A percentile compares a stretch with the other conserved stretches of the same genome.
Conservation (phyloP, 163 green algal species). For the Scenedesmus sp. region DNA sequence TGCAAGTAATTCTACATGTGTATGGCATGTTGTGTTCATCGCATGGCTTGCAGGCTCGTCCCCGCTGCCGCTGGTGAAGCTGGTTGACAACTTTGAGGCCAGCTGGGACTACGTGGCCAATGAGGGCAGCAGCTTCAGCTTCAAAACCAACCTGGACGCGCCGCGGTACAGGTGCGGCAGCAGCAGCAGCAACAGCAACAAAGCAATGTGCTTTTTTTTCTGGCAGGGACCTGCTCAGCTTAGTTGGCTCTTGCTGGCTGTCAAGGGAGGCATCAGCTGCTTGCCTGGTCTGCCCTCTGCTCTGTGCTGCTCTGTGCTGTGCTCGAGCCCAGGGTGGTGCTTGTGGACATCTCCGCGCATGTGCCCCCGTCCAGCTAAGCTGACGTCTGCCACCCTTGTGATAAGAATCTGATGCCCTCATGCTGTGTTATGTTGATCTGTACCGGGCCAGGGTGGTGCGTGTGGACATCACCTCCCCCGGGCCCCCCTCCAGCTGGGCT, state of each 20-base stretch:
- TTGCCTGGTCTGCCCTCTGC: not conserved
- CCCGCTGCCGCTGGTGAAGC: slow-evolving; percentile 79
- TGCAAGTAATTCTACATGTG: not conserved
- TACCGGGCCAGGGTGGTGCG: slow-evolving; percentile 55
- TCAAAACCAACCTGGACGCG: slow-evolving; percentile 89
- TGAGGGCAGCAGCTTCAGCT: slow-evolving; percentile 74
- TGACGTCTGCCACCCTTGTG: too few relatives aligned
- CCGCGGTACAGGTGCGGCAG: slow-evolving; percentile 77
- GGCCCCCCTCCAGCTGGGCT: slow-evolving; percentile 63
- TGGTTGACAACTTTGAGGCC: slow-evolving; percentile 90
- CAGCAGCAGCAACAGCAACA: too few relatives aligned
- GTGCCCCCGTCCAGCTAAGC: too few relatives aligned
- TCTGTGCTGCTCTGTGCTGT: not conserved
- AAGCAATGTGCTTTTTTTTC: too few relatives aligned
- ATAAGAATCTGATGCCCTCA: too few relatives aligned
- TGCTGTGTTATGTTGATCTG: too few relatives aligned
- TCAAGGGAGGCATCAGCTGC: not conserved
- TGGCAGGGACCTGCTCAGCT: not conserved
- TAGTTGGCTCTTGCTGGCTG: not conserved
- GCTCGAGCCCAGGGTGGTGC: too few relatives aligned
- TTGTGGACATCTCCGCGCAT: too few relatives aligned
- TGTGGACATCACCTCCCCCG: slow-evolving; percentile 33
- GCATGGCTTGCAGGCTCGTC: slow-evolving; percentile 46
- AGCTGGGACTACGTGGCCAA: slow-evolving; percentile 76
- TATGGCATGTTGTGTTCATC: not conserved